Evolutionary conservation across 352 stramenopile genomes (phyloP).

Genomic region (Pythium brassicae): DNA sequence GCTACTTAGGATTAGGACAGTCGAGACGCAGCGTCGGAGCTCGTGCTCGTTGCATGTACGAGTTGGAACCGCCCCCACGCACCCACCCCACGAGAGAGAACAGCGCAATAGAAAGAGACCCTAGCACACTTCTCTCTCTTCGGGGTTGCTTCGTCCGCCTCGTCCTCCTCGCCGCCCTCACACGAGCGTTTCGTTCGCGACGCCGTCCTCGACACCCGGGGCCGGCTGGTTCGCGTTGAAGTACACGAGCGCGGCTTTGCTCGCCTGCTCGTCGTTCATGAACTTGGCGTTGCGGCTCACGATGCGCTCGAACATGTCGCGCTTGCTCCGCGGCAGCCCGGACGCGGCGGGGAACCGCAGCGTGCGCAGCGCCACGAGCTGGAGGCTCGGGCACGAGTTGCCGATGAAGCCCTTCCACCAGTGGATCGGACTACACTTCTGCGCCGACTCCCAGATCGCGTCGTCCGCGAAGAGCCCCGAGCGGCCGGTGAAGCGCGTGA

Average conservation of each 20-base stretch:
- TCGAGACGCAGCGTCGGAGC: not conserved
- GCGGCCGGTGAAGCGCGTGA: conserved; percentile 61
- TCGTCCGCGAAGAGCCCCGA: conserved; percentile 68
- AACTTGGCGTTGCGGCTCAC: conserved; percentile 46
- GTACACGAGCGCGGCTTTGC: conserved; percentile 66
- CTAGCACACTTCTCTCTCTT: too few species aligned
- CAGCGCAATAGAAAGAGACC: conserved; percentile 32
- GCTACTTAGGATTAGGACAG: conserved; percentile 2
- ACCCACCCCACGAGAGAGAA: conserved; percentile 6
- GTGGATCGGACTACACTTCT: conserved; percentile 64
- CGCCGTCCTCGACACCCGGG: conserved; percentile 24
- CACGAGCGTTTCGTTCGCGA: conserved; percentile 46
- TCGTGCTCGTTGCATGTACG: too few species aligned
- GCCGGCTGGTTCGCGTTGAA: conserved; percentile 59
- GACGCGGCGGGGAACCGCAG: conserved; percentile 55
- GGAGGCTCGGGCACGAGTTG: conserved; percentile 59
- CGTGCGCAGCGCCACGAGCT: conserved; percentile 54
- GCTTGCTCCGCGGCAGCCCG: conserved; percentile 42
- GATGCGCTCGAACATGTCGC: conserved; percentile 58
- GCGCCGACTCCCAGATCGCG: conserved; percentile 65
- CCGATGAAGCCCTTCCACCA: conserved; percentile 84
- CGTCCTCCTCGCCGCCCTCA: conserved; percentile 15
- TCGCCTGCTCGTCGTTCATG: conserved; percentile 71
- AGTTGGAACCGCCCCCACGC: too few species aligned
- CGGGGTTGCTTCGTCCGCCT: conserved; percentile 6